Percentiles rank a stretch among this genome's conserved stretches.
Evolutionary conservation across 257 asterid genomes (phyloP).

Genomic region (Paulownia fortunei): DNA sequence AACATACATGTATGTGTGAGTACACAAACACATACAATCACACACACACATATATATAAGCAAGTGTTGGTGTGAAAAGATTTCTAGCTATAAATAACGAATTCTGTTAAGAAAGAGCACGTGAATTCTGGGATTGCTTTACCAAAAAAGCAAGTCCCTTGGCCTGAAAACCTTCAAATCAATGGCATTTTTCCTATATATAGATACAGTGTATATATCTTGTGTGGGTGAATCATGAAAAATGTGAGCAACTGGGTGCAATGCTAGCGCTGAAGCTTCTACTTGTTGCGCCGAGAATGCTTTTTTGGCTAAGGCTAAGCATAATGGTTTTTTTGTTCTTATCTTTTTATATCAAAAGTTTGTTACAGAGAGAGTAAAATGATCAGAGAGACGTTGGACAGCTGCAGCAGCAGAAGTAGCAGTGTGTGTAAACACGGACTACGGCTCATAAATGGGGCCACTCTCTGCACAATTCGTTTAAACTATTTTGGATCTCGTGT

Average conservation of each 20-base stretch:
- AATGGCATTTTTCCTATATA: constrained; percentile 25
- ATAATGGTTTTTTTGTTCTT: constrained; percentile 34
- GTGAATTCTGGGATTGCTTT: constrained; percentile 65
- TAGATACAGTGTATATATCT: constrained; percentile 7
- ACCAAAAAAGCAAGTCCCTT: constrained; percentile 38
- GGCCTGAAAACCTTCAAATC: constrained; percentile 27
- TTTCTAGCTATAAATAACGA: constrained; percentile 31
- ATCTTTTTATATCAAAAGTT: constrained; percentile 33
- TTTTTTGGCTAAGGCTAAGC: constrained; percentile 23
- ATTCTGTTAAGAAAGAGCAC: constrained; percentile 47
- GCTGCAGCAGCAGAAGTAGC: constrained; percentile 23
- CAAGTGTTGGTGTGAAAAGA: constrained; percentile 19
- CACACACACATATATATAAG: not conserved
- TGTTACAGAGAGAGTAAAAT: constrained; percentile 40
- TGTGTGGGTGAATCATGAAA: constrained; percentile 31
- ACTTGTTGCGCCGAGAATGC: not conserved
- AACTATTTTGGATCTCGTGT: not conserved
- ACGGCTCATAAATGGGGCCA: constrained; percentile 30
- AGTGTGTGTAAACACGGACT: constrained; percentile 4
- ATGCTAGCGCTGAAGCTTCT: constrained; percentile 26
- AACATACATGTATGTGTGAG: not conserved
- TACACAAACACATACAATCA: no score
- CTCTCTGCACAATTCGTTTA: not conserved
- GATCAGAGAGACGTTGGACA: constrained; percentile 53
- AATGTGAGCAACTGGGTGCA: constrained; percentile 28